Base-by-base conservation (phyloP, 2,329 filamentous ascomycete genomes). In the Septoria linicola region DNA sequence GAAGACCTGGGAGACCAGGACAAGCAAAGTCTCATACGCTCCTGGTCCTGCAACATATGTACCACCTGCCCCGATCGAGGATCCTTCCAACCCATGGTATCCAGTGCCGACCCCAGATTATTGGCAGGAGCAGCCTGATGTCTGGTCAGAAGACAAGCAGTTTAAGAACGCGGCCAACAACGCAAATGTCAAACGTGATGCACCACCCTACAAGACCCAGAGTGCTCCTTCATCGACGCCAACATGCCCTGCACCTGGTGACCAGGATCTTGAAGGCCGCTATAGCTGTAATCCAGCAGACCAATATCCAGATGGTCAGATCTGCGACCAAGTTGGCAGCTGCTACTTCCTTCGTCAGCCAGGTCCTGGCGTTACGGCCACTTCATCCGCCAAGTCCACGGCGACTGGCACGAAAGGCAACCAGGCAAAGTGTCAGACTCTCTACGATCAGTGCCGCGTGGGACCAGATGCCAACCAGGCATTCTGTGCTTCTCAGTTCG, bases 231-330 rank as follows among this genome's bases (percentile, higher is more conserved):
- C 19, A 5, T 6, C 40, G 8, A 34, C 31, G 14, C 17, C 40
- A 17, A 32, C 41, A 14, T 54, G 47, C 41, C 25, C 51, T n/a
- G 41, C 41, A 10, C 51, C 51, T 19, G 46, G 41, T n/a, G 16
- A 23, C 13, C 39, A 20, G 27, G 42, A 43, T 8, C 27, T 34
- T 16, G 30, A 48, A 13, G 37, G 34, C 2, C 30, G 42, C 8
- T 63, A 59, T 41, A 40, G 44, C 16, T 63, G 61, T 37, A 61
- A 62, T 42, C 60, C 60, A 32, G 61, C 57, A 16, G 60, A 60
- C 47, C 13, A 40, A 30, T 57, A 64, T 43, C 58, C 59, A 1
- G 41, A 51, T 32, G 60, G 57, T 6, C 53, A 54, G 19, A 53
- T 30, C n/a, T 62, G 61, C 42, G 34, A 55, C 16, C 17, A 25